These are phyloP conservation scores for Lactarius trivialis DNA, from an alignment of 768 basidiomycete genomes.

Conservation along the genomic window DNA sequence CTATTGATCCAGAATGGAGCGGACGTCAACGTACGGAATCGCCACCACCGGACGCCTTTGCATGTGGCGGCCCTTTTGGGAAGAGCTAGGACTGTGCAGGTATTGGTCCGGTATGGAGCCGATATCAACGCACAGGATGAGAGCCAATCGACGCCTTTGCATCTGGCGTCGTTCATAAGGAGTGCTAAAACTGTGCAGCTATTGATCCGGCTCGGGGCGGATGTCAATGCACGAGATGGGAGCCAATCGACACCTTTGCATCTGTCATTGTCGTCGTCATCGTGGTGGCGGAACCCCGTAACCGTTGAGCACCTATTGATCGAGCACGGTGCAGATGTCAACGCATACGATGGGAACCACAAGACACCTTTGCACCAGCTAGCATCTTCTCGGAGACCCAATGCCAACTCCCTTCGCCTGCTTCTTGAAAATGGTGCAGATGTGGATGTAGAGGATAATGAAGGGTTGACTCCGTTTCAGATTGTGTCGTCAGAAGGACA, in stretches of 20 bases:
- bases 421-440: background rate
- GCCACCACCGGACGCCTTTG: background rate
- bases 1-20: background rate
- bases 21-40: background rate
- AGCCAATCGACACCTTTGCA: no score
- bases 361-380: no score
- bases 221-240: no score
- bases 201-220: no score
- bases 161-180: background rate
- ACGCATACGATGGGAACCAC: no score
- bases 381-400: no score
- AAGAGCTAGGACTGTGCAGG: background rate
- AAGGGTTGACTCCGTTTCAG: background rate
- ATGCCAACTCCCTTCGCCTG: background rate
- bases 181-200: no score
- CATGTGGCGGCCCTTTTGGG: no score
- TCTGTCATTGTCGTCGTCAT: no score
- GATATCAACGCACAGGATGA: background rate
- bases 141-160: background rate
- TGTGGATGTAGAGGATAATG: background rate
- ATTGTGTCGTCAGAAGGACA: background rate
- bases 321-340: no score
- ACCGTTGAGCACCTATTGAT: no score
- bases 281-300: no score
- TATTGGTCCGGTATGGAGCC: background rate